These are phyloP conservation scores for Zarea fungicola DNA, from an alignment of 2,329 filamentous ascomycete genomes.

Conservation along the genomic window DNA sequence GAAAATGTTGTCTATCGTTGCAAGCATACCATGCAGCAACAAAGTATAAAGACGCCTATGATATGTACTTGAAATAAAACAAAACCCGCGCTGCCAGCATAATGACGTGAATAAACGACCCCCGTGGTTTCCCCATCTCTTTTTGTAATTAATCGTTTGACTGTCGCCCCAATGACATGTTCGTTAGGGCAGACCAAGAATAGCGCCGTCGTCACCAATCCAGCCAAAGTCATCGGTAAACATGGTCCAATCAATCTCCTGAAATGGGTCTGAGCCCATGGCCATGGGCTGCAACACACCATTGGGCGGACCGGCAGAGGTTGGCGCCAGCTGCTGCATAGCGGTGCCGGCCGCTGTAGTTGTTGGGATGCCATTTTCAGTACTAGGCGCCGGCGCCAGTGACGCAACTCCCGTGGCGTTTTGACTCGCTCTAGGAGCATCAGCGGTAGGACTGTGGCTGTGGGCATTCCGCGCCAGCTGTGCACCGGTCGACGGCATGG, in stretches of 20 bases:
- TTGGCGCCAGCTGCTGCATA: not conserved
- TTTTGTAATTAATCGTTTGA: not conserved
- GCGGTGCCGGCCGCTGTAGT: too few relatives aligned
- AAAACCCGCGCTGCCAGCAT: not conserved
- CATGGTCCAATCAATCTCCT: slow-evolving; percentile 45
- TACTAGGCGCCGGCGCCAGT: not conserved
- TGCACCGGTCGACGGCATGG: not conserved
- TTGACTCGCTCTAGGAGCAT: too few relatives aligned
- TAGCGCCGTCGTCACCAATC: slow-evolving; percentile 27
- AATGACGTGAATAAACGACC: too few relatives aligned
- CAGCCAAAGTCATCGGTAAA: slow-evolving; percentile 48
- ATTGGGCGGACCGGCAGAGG: slow-evolving; percentile 12
- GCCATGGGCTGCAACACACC: slow-evolving; percentile 18
- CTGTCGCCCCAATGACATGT: not conserved
- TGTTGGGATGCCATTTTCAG: not conserved
- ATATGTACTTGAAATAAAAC: not conserved
- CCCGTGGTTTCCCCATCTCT: too few relatives aligned
- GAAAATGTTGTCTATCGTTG: too few relatives aligned
- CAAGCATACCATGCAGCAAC: too few relatives aligned
- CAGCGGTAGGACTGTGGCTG: too few relatives aligned
- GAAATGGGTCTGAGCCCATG: slow-evolving; percentile 30
- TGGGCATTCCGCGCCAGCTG: not conserved
- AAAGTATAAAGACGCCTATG: not conserved
- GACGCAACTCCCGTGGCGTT: too few relatives aligned
- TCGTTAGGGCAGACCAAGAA: slow-evolving; percentile 24